phyloP scores from a whole-genome alignment of 352 stramenopile genomes.

The Plasmopara halstedii region DNA sequence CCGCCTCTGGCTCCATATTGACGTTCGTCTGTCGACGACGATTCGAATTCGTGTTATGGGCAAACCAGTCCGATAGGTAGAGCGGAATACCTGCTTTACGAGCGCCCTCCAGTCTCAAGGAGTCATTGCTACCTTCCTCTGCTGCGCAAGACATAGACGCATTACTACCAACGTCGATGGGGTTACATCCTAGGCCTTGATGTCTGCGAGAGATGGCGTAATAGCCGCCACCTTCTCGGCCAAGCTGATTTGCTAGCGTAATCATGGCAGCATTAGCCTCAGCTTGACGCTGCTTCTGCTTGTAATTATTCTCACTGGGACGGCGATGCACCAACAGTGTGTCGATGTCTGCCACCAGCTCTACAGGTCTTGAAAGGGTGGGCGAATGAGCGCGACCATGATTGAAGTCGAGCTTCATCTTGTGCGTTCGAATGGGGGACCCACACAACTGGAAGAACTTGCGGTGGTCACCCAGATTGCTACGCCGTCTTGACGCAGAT shows the following conservation, averaged over 20 bases:
- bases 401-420: constrained; percentile 36
- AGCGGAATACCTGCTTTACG: constrained; percentile 50
- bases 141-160: constrained; percentile 23
- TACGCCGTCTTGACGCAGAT: constrained; percentile 14
- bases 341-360: constrained; percentile 17
- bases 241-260: constrained; percentile 13
- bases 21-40: constrained; percentile 22
- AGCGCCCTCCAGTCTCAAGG: constrained; percentile 44
- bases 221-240: constrained; percentile 29
- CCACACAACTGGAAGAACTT: constrained; percentile 68
- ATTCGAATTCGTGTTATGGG: constrained; percentile 19
- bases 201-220: constrained; percentile 13
- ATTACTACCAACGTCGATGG: constrained; percentile 18
- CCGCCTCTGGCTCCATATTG: constrained; percentile 19
- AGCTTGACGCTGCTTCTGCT: constrained; percentile 26
- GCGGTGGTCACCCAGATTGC: constrained; percentile 19
- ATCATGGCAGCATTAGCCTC: constrained; percentile 18
- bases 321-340: constrained; percentile 21
- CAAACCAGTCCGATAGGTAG: constrained; percentile 49
- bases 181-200: not conserved
- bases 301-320: constrained; percentile 20
- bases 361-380: constrained; percentile 26
- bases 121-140: constrained; percentile 32
- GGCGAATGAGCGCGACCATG: constrained; percentile 26
- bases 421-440: constrained; percentile 68